These are phyloP conservation scores for Boeremia lycopersici DNA, from an alignment of 2,329 filamentous ascomycete species.

Conservation along the genomic window DNA sequence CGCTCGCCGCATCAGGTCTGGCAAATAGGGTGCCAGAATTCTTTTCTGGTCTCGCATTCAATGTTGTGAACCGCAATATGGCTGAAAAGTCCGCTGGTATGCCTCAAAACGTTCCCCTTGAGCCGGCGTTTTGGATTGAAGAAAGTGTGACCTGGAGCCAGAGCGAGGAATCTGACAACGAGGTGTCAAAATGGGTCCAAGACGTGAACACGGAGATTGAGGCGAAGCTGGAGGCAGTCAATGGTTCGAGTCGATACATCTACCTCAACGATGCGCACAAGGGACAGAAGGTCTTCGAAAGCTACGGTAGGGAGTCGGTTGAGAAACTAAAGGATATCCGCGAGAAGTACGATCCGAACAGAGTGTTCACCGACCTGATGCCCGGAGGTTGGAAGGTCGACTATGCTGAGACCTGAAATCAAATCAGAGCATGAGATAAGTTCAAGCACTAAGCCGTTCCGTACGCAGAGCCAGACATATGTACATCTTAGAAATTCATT, in stretches of 20 bases:
- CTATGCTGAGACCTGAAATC: neutral
- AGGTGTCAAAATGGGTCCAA: constrained; percentile 40
- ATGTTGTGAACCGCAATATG: constrained; percentile 20
- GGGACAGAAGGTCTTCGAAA: constrained; percentile 49
- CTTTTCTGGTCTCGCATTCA: constrained; percentile 26
- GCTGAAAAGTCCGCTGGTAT: constrained; percentile 11
- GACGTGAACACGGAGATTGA: constrained; percentile 59
- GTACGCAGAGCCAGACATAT: neutral
- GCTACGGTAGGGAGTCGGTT: constrained; percentile 49
- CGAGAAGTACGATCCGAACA: constrained; percentile 47
- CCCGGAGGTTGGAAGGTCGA: constrained; percentile 51
- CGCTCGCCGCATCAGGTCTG: constrained; percentile 8
- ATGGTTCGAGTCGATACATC: constrained; percentile 34
- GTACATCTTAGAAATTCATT: neutral
- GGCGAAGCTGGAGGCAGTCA: constrained; percentile 52
- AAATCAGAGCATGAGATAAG: neutral
- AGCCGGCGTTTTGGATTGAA: constrained; percentile 28
- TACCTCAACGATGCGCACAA: constrained; percentile 32
- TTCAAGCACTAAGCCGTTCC: neutral
- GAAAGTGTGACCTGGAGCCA: constrained; percentile 21
- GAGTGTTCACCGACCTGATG: constrained; percentile 48
- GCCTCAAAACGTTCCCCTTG: constrained; percentile 16
- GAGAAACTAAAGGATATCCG: constrained; percentile 40
- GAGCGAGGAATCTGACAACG: constrained; percentile 14
- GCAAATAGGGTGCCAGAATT: constrained; percentile 20